Conservation (phyloP, 192 early-diverging fungal genomes). For the Diversispora eburnea region DNA sequence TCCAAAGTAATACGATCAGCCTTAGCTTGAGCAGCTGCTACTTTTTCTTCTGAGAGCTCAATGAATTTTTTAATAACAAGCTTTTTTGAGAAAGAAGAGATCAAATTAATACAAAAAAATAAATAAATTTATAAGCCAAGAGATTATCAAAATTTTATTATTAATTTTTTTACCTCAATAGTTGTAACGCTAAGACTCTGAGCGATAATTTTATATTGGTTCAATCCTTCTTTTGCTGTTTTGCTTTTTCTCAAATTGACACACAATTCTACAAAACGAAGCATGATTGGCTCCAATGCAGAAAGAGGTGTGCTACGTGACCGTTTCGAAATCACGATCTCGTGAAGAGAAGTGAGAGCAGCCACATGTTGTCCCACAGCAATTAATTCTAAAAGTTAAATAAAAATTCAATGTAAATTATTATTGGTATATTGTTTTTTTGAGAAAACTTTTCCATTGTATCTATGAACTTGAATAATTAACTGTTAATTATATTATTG, state of each 20-base stretch:
- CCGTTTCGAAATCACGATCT: constrained; percentile 88
- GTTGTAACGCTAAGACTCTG: constrained; percentile 90
- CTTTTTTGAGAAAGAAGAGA: constrained; percentile 36
- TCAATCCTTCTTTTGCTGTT: constrained; percentile 91
- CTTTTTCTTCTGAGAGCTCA: constrained; percentile 79
- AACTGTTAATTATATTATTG: neutral
- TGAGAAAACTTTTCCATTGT: too few relatives aligned
- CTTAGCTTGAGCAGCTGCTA: constrained; percentile 85
- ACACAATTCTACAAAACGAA: constrained; percentile 88
- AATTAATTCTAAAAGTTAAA: constrained; percentile 57
- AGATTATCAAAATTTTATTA: constrained; percentile 4
- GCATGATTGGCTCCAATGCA: constrained; percentile 88
- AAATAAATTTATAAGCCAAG: neutral
- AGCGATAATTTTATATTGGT: constrained; percentile 97
- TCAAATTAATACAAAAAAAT: neutral
- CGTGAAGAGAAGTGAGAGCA: constrained; percentile 85
- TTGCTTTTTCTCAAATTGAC: constrained; percentile 86
- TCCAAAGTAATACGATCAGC: constrained; percentile 86
- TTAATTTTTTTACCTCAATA: constrained; percentile 61
- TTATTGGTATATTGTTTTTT: constrained; percentile 5
- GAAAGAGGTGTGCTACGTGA: constrained; percentile 75
- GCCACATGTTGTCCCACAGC: constrained; percentile 79
- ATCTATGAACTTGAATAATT: neutral
- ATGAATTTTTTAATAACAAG: constrained; percentile 84
- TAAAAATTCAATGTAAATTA: constrained; percentile 25